Evolutionary conservation across 2,329 filamentous ascomycete species (phyloP).

Genomic region (Exophiala xenobiotica): DNA sequence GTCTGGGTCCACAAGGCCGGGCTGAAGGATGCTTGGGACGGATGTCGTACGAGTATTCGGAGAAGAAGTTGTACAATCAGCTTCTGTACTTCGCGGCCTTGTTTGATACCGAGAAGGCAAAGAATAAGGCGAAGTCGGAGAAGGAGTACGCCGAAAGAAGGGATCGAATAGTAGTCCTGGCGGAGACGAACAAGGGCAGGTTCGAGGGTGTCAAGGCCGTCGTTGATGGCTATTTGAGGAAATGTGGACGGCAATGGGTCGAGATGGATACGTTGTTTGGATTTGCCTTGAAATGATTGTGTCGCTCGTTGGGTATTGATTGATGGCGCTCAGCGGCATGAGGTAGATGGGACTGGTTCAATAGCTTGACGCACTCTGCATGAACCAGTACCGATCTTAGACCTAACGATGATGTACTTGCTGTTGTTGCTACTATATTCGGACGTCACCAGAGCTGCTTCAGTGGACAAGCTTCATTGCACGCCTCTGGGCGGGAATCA

Average conservation of each 20-base stretch:
- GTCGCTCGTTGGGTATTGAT: constrained; percentile 5
- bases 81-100: constrained; percentile 80
- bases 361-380: no score
- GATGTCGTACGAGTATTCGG: constrained; percentile 84
- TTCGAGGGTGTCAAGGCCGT: constrained; percentile 75
- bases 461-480: no score
- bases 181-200: constrained; percentile 75
- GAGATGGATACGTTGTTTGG: constrained; percentile 87
- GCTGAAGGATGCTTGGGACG: constrained; percentile 79
- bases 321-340: no score
- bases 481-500: no score
- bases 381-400: no score
- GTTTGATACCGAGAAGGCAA: constrained; percentile 86
- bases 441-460: no score
- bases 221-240: constrained; percentile 80
- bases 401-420: no score
- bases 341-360: no score
- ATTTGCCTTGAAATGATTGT: constrained; percentile 44
- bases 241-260: constrained; percentile 89
- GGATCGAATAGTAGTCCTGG: constrained; percentile 68
- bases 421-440: no score
- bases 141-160: constrained; percentile 56
- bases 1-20: constrained; percentile 81
- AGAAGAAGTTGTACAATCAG: constrained; percentile 94
- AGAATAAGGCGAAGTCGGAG: constrained; percentile 50